Evolutionary conservation across 495 filamentous ascomycete genomes (phyloP).

Genomic region (Sordaria brevicollis): DNA sequence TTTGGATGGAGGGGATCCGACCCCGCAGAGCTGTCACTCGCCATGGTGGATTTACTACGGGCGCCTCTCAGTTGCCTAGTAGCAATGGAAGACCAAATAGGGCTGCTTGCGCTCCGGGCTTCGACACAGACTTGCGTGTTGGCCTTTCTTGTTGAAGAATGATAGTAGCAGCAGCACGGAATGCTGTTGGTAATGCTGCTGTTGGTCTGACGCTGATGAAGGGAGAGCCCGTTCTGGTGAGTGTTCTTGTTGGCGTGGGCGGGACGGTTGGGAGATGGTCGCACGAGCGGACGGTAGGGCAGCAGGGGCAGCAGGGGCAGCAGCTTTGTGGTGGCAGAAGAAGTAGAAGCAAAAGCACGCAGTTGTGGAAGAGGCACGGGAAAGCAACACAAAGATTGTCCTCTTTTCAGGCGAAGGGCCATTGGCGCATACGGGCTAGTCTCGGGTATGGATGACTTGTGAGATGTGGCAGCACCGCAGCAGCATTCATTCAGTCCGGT

Average conservation of each 20-base stretch:
- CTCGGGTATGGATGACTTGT: not conserved
- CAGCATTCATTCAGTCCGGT: no score
- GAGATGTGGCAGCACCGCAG: not conserved
- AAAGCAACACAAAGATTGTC: not conserved
- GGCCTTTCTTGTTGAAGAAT: not conserved
- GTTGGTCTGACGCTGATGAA: not conserved
- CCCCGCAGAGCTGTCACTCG: not conserved
- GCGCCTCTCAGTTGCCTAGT: not conserved
- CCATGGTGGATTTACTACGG: slow-evolving; percentile 1
- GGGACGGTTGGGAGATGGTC: not conserved
- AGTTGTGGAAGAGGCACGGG: not conserved
- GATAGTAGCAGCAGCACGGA: no score
- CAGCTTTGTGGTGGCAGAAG: not conserved
- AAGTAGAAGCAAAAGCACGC: not conserved
- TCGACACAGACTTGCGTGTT: not conserved
- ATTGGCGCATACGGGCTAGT: not conserved
- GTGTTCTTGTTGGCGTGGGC: not conserved
- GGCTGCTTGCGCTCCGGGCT: not conserved
- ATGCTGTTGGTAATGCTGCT: not conserved
- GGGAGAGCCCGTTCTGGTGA: not conserved
- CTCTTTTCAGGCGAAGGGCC: not conserved
- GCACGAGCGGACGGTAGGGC: not conserved
- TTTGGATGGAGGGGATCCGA: not conserved
- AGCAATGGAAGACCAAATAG: not conserved
- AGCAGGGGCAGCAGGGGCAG: not conserved